Conservation (phyloP, 345 rosid genomes). For the Erucastrum elatum region DNA sequence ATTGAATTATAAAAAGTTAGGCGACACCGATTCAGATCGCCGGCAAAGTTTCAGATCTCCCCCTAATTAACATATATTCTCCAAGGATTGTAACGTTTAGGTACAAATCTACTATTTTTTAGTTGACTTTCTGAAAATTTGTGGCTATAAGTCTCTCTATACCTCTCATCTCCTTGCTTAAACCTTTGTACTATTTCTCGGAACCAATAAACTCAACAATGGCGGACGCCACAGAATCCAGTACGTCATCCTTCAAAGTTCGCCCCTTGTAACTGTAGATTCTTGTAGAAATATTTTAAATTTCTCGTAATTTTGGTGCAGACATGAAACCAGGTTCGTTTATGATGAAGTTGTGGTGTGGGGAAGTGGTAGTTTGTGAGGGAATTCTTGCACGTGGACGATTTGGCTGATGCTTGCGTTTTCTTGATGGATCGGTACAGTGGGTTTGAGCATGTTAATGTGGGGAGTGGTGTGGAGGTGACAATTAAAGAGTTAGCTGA, state of each 20-base stretch:
- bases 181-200: no score
- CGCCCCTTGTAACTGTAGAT: no score
- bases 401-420: conserved; percentile 84
- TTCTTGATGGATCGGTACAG: conserved; percentile 77
- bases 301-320: no score
- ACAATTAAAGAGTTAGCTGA: conserved; percentile 89
- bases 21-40: no score
- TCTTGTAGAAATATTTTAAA: no score
- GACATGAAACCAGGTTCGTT: no score
- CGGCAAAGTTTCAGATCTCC: neutral
- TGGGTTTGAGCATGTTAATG: conserved; percentile 82
- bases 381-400: conserved; percentile 93
- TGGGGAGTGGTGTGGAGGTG: conserved; percentile 92
- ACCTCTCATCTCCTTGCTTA: conserved; percentile 1
- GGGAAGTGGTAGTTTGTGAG: conserved; percentile 89
- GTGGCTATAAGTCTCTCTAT: conserved; percentile 23
- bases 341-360: conserved; percentile 89
- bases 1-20: no score
- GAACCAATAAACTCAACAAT: no score
- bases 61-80: no score
- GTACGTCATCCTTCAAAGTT: no score
- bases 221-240: no score
- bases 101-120: conserved; percentile 15
- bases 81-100: neutral
- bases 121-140: neutral